Percentiles rank a stretch among this genome's conserved stretches.
phyloP scores from a whole-genome alignment of 345 rosid species.

The Citrus maxima region DNA sequence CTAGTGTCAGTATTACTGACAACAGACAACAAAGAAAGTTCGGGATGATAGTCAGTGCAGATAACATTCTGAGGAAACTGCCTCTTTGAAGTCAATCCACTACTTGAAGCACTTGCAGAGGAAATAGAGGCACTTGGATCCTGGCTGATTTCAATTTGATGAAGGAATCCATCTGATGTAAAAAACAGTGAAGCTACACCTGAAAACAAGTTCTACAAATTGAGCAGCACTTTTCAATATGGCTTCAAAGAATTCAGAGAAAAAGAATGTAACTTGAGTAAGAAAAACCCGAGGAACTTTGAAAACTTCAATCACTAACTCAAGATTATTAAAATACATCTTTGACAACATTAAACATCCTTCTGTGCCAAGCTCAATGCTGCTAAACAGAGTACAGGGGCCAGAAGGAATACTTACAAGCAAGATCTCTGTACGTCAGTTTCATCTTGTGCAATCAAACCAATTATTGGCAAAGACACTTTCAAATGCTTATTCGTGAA shows the following conservation, averaged over 20 bases:
- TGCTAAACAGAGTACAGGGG: background rate
- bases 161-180: conserved; percentile 71
- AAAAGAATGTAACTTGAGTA: background rate
- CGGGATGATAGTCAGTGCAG: conserved; percentile 71
- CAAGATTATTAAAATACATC: background rate
- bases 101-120: conserved; percentile 33
- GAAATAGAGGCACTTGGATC: conserved; percentile 62
- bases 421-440: conserved; percentile 43
- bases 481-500: conserved; percentile 54
- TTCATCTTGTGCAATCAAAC: conserved; percentile 54
- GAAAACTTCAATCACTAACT: conserved; percentile 1
- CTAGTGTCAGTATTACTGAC: conserved; percentile 48
- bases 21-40: conserved; percentile 54
- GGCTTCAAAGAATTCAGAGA: conserved; percentile 8
- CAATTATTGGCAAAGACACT: conserved; percentile 59
- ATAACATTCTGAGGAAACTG: conserved; percentile 62
- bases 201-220: conserved; percentile 32
- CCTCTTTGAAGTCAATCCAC: conserved; percentile 36
- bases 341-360: background rate
- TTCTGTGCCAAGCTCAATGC: background rate
- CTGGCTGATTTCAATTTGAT: conserved; percentile 62
- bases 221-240: conserved; percentile 4
- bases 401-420: conserved; percentile 48
- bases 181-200: conserved; percentile 70
- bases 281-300: background rate